Evolutionary conservation across 1,284 basidiomycete genomes (phyloP).

Genomic region (Trichosporon coremiiforme): DNA sequence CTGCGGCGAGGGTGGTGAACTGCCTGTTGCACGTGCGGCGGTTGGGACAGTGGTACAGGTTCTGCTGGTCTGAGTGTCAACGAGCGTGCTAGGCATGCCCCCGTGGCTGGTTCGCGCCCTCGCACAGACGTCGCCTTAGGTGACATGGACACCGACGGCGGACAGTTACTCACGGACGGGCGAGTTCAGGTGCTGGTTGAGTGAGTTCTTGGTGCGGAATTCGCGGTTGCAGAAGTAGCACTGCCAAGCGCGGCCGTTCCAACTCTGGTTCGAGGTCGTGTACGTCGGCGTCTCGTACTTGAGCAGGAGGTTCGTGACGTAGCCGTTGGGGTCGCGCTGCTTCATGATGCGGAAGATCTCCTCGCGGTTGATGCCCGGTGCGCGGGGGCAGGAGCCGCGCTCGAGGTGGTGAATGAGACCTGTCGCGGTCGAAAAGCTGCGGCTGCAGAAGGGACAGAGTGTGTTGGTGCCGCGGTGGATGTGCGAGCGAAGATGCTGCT

Average conservation of each 20-base stretch:
- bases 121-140: background rate
- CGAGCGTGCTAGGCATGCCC: background rate
- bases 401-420: conserved; percentile 28
- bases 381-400: conserved; percentile 13
- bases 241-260: background rate
- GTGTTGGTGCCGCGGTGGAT: background rate
- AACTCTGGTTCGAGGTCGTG: background rate
- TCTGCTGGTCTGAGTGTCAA: conserved; percentile 15
- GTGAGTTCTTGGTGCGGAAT: background rate
- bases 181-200: conserved; percentile 12
- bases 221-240: conserved; percentile 16
- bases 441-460: background rate
- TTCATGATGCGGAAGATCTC: conserved; percentile 19
- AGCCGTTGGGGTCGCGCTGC: conserved; percentile 19
- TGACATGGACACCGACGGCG: too few species aligned
- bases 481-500: conserved; percentile 4
- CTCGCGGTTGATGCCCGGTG: conserved; percentile 17
- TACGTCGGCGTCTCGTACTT: background rate
- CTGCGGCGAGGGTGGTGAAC: conserved; percentile 20
- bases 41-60: conserved; percentile 25
- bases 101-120: background rate
- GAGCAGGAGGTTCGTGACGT: conserved; percentile 22
- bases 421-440: conserved; percentile 19
- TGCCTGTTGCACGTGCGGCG: conserved; percentile 18
- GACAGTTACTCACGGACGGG: conserved; percentile 15